Evolutionary conservation across 2,329 filamentous ascomycete genomes (phyloP), one percentile per base, ranked within the genome.

Genomic region (Coniochaeta ligniaria): DNA sequence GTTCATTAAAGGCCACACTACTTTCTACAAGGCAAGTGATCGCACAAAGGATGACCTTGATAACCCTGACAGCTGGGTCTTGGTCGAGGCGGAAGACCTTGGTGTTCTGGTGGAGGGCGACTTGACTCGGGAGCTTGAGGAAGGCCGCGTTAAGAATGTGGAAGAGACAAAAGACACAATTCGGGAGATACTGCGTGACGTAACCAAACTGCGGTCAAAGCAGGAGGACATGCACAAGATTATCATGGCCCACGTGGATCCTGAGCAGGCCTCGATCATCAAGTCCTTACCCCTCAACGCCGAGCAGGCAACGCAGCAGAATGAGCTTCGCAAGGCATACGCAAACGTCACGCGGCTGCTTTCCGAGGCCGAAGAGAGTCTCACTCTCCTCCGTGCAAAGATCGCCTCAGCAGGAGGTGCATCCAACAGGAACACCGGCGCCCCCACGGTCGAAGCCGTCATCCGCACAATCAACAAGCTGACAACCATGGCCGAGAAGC

Each of bases 401-500:
- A 81, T 97, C 20, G 88, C 89, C 0, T 76, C 83, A 1, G 80
- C 81, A 8, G 82, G 80, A 20, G 78, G 77, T 57, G 71, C 77
- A 2, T 76, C 77, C 47, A 82, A 78, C 65, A 81, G 75, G 60
- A 57, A 38, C 24, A 69, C 74, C 12, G 79, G 81, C 58, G 83
- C 88, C 5, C 95, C 95, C 0, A 97, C 93, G 0, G 91, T 97
- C 11, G 95, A 70, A 9, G 68, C 92, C 0, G 91, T 99, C 22
- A 88, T 93, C 66, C 91, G 90, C 62, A 99, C 95, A 1, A 96
- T 99, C 65, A 80, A 81, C 61, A 96, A 95, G 70, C 93, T 99
- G 89, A 97, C 93, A 36, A 84, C 80, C 62, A 94, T 97, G 88
- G 90, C 90, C 0, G 91, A 98, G 78, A 91, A 92, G 76, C 90